Evolutionary conservation across 805 yeast species (phyloP).

Genomic region (Clavispora fructus): DNA sequence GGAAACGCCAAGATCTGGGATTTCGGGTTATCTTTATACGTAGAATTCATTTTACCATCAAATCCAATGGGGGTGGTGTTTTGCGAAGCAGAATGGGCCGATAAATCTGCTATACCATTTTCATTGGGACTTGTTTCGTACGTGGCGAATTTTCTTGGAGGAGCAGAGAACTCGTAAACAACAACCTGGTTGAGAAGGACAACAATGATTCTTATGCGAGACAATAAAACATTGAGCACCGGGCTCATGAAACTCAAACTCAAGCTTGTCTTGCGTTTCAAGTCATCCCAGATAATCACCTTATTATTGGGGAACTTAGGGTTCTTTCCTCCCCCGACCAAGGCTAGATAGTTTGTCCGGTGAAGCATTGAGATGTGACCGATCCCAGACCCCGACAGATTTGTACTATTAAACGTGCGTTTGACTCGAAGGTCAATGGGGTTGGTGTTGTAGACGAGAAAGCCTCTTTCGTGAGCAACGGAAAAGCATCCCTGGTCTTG

Average conservation of each 20-base stretch:
- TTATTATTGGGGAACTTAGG: conserved; percentile 78
- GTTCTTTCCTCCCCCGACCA: conserved; percentile 83
- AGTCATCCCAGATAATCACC: conserved; percentile 87
- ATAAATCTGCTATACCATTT: conserved; percentile 57
- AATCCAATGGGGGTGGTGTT: background rate
- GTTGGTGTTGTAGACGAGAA: conserved; percentile 78
- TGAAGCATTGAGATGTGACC: conserved; percentile 79
- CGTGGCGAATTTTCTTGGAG: conserved; percentile 60
- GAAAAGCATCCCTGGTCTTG: conserved; percentile 91
- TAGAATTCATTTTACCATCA: conserved; percentile 1
- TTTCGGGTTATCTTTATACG: conserved; percentile 13
- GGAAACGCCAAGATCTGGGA: conserved; percentile 70
- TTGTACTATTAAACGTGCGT: conserved; percentile 38
- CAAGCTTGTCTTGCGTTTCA: conserved; percentile 68
- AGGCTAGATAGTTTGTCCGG: conserved; percentile 83
- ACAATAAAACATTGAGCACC: conserved; percentile 66
- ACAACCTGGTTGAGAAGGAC: conserved; percentile 62
- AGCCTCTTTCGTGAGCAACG: conserved; percentile 74
- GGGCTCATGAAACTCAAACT: conserved; percentile 73
- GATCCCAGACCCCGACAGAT: conserved; percentile 48
- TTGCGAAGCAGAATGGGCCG: conserved; percentile 19
- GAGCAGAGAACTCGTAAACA: conserved; percentile 76
- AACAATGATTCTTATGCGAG: conserved; percentile 71
- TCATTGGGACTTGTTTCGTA: conserved; percentile 66
- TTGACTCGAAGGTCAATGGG: conserved; percentile 76